A percentile compares a stretch with the other conserved stretches of the same genome.
Evolutionary conservation across 306 rosid genomes (phyloP).

Genomic region (Acacia melanoxylon): DNA sequence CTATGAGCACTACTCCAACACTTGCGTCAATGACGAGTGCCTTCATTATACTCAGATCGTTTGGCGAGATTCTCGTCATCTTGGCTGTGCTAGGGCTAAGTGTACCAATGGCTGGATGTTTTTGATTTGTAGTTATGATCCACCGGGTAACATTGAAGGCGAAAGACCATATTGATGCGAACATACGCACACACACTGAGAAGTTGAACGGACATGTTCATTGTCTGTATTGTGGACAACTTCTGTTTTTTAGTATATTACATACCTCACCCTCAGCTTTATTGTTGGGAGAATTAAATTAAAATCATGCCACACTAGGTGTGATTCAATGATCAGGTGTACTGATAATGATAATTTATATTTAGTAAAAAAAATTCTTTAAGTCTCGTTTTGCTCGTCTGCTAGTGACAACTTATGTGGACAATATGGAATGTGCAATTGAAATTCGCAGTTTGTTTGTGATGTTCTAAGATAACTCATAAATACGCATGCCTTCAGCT

Average conservation of each 20-base stretch:
- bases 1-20: constrained; percentile 21
- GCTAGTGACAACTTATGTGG: too few species aligned
- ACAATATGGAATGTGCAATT: neutral
- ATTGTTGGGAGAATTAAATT: neutral
- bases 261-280: neutral
- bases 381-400: too few species aligned
- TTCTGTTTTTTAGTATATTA: neutral
- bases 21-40: constrained; percentile 27
- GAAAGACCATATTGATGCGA: constrained; percentile 35
- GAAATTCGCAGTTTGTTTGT: neutral
- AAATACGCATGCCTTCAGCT: too few species aligned
- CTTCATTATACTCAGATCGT: constrained; percentile 45
- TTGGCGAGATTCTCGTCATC: constrained; percentile 10
- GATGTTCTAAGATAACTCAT: neutral
- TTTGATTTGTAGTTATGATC: constrained; percentile 60
- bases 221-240: neutral
- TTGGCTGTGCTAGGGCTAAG: constrained; percentile 42
- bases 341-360: neutral
- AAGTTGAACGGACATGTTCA: neutral
- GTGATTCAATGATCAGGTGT: neutral
- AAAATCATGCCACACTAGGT: neutral
- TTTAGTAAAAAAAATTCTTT: neutral
- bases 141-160: constrained; percentile 55
- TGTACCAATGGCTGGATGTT: constrained; percentile 44
- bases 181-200: neutral